Base-by-base conservation (phyloP, 352 stramenopile species). In the Globisporangium radiosum region DNA sequence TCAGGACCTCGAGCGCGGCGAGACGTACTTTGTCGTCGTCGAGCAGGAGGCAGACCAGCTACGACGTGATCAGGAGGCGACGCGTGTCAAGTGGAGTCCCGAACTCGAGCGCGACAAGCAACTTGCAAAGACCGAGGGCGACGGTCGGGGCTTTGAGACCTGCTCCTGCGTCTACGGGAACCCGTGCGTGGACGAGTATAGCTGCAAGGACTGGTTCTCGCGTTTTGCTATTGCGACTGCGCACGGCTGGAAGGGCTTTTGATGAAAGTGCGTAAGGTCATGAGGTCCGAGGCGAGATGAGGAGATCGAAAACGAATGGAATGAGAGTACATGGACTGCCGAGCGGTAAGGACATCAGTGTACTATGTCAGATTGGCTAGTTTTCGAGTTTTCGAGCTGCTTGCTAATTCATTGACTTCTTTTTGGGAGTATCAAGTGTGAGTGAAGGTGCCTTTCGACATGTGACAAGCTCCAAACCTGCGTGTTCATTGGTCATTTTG, bases 201-300 rank as follows among this genome's bases (percentile, higher is more conserved):
- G 85, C 14, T 97, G 88, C 57, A 88, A 83, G 44, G 83, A 97
- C 66, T 96, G 88, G 87, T 76, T 92, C 62, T 80, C 85, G 19
- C 73, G 87, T 0, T 94, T 89, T 63, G 86, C 81, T 0, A 62
- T 96, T n/a, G 84, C 88, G 1, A 92, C 75, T 11, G 76, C 82
- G 8, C 94, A 96, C 59, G 87, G 88, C 0, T 97, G 88, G 88
- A 97, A 97, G 68, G 85, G 83, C 1, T 94, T 94, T 57, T 94
- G 39, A 57, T 2, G 19, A 25, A 25, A 25, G 19, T 25, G 19
- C 19, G 19, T 25, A 25, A 25, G 19, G 19, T 25, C 19, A 25
- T 25, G 19, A 25, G 19, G 19, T 2, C 1, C 19, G 19, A 25
- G 19, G 19, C 19, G 19, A 25, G 19, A 25, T 25, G 19, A 25